These are phyloP conservation scores for Rhodotorula sp. DNA, from an alignment of 1,284 basidiomycete species.

Conservation along the genomic window DNA sequence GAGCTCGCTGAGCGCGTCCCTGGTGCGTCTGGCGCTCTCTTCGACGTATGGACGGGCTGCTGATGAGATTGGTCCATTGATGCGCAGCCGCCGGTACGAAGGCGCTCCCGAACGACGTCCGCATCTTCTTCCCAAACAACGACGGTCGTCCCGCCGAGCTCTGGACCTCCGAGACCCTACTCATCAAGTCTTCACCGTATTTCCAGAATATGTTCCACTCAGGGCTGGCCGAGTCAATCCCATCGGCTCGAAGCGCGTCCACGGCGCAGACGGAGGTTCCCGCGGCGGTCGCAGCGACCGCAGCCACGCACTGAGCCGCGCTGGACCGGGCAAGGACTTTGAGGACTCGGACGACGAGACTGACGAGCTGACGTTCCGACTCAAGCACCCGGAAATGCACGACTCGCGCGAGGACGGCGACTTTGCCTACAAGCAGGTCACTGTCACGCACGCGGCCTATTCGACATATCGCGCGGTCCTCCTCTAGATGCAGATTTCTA, in stretches of 20 bases:
- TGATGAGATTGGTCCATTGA: not conserved
- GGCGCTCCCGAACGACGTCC: not conserved
- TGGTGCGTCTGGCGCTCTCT: not conserved
- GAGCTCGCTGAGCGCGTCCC: not conserved
- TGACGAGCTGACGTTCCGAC: not conserved
- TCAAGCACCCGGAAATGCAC: not conserved
- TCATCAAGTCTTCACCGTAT: not conserved
- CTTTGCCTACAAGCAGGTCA: not conserved
- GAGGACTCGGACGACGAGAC: conserved; percentile 7
- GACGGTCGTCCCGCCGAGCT: not conserved
- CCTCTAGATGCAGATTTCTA: not conserved
- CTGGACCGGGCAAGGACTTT: no score
- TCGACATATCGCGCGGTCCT: conserved; percentile 18
- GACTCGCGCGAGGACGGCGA: not conserved
- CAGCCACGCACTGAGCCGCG: not conserved
- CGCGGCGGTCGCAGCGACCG: not conserved
- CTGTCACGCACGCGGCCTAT: conserved; percentile 2
- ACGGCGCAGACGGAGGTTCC: not conserved
- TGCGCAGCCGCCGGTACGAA: no score
- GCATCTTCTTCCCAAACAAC: not conserved
- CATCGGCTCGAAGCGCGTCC: no score
- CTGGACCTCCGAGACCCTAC: not conserved
- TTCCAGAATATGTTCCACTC: not conserved
- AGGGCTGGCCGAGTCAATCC: not conserved
- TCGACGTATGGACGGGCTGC: not conserved